phyloP scores from a whole-genome alignment of 2,329 filamentous ascomycete species.

The Emmonsia crescens region DNA sequence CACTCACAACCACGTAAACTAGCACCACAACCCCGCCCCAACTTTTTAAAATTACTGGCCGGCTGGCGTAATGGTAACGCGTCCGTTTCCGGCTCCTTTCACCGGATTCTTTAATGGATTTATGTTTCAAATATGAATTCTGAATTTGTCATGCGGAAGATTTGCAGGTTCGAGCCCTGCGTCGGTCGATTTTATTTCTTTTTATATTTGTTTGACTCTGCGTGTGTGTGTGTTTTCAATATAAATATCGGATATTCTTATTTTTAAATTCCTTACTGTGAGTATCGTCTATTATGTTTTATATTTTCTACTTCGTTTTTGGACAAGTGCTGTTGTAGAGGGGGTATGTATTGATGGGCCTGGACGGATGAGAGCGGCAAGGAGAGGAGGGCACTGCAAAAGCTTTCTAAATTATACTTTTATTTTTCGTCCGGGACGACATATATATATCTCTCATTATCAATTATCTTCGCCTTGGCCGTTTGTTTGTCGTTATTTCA shows the following conservation, averaged over 20 bases:
- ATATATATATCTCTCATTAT: background rate
- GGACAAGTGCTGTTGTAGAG: too few species aligned
- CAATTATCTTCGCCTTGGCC: background rate
- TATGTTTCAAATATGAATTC: background rate
- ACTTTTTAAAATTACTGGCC: background rate
- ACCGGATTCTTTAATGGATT: background rate
- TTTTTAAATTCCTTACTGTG: too few species aligned
- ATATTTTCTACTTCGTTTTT: too few species aligned
- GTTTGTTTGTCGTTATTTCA: background rate
- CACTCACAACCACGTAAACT: background rate
- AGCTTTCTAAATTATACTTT: too few species aligned
- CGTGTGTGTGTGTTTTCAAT: too few species aligned
- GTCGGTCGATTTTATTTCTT: background rate
- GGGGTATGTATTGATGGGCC: too few species aligned
- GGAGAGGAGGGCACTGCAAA: too few species aligned
- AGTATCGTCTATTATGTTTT: too few species aligned
- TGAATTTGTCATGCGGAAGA: background rate
- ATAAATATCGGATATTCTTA: too few species aligned
- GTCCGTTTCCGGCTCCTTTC: background rate
- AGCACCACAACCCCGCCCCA: too few species aligned
- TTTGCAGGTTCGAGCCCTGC: background rate
- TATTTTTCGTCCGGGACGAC: too few species aligned
- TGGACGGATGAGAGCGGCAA: too few species aligned
- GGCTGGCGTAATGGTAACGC: slow-evolving; percentile 3
- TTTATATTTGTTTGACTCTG: background rate